Evolutionary conservation across 148 eudicot species (phyloP).

Genomic region (Fagopyrum esculentum): DNA sequence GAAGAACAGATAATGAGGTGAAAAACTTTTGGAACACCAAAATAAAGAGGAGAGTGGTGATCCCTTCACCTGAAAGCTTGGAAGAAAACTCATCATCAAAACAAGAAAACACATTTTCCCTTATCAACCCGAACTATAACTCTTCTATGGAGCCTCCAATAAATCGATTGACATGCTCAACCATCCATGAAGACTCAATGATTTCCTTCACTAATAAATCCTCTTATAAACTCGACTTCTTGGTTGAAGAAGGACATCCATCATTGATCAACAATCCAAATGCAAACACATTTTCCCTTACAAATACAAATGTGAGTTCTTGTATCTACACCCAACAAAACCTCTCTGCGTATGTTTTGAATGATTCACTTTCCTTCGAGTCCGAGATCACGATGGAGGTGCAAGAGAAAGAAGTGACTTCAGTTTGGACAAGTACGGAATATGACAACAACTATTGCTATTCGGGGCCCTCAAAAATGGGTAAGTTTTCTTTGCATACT

Average conservation of each 20-base stretch:
- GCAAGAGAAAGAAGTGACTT: neutral
- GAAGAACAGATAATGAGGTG: conserved; percentile 11
- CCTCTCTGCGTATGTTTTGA: neutral
- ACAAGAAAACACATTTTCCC: conserved; percentile 3
- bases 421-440: no score
- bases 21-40: conserved; percentile 11
- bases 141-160: neutral
- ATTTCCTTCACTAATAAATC: neutral
- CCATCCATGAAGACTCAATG: neutral
- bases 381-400: neutral
- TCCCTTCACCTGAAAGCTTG: neutral
- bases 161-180: neutral
- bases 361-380: neutral
- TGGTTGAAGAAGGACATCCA: neutral
- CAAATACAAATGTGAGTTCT: neutral
- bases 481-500: neutral
- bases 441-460: neutral
- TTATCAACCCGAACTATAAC: neutral
- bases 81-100: neutral
- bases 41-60: neutral
- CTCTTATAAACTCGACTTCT: neutral
- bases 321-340: neutral
- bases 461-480: neutral
- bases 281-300: neutral
- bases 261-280: neutral